Conservation (phyloP, 2,329 filamentous ascomycete species). For the Peltaster fructicola region DNA sequence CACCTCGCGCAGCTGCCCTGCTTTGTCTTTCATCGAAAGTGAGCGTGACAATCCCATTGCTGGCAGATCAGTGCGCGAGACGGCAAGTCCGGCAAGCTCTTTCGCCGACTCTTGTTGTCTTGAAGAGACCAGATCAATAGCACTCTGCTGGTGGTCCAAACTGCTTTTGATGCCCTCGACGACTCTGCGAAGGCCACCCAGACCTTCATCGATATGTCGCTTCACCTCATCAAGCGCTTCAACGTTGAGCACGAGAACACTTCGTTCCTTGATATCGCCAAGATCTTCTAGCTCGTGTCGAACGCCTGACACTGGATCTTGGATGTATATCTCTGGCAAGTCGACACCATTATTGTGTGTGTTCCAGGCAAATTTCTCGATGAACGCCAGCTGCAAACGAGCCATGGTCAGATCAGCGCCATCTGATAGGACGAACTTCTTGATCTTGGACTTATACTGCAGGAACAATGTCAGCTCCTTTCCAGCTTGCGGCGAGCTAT, state of each 20-base stretch:
- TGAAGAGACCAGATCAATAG: slow-evolving; percentile 75
- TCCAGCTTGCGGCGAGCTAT: slow-evolving; percentile 49
- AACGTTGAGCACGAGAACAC: slow-evolving; percentile 85
- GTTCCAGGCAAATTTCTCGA: slow-evolving; percentile 98
- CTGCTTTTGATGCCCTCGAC: slow-evolving; percentile 76
- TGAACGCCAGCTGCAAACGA: slow-evolving; percentile 82
- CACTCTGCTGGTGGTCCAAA: slow-evolving; percentile 64
- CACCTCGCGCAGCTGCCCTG: slow-evolving; percentile 56
- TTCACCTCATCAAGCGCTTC: slow-evolving; percentile 93
- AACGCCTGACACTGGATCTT: slow-evolving; percentile 89
- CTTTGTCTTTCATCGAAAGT: slow-evolving; percentile 21
- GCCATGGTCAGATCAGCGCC: slow-evolving; percentile 76
- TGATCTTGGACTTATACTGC: slow-evolving; percentile 93
- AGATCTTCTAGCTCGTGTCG: slow-evolving; percentile 91
- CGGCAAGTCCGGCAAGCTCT: slow-evolving; percentile 55
- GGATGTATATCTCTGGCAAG: slow-evolving; percentile 91
- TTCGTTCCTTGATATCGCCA: slow-evolving; percentile 80
- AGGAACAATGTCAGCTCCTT: slow-evolving; percentile 89
- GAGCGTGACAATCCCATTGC: slow-evolving; percentile 2
- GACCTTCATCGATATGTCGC: slow-evolving; percentile 81
- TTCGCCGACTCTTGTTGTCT: slow-evolving; percentile 77
- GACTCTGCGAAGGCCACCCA: slow-evolving; percentile 60
- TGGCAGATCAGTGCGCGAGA: slow-evolving; percentile 13
- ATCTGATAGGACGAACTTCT: slow-evolving; percentile 80
- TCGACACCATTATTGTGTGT: slow-evolving; percentile 87